Conservation (phyloP, 2,329 filamentous ascomycete species). For the Cytospora leucostoma region DNA sequence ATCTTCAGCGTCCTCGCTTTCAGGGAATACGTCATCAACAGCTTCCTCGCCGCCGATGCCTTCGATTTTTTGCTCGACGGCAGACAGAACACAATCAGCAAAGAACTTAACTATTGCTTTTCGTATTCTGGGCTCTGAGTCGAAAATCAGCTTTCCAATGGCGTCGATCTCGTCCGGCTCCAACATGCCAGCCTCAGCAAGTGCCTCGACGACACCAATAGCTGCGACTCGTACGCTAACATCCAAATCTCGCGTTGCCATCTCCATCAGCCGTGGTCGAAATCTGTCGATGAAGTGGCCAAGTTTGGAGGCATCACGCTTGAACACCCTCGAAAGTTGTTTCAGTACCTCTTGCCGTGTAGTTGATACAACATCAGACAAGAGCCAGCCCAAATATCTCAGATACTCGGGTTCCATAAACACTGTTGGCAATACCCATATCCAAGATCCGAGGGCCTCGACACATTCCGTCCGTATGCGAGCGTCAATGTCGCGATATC, state of each 20-base stretch:
- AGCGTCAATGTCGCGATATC: constrained; percentile 91
- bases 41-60: constrained; percentile 79
- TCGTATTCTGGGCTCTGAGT: constrained; percentile 79
- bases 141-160: constrained; percentile 85
- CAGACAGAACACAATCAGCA: constrained; percentile 79
- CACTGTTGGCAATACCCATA: constrained; percentile 76
- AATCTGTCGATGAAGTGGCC: constrained; percentile 94
- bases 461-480: constrained; percentile 88
- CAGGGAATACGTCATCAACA: constrained; percentile 72
- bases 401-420: constrained; percentile 92
- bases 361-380: constrained; percentile 75
- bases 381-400: constrained; percentile 91
- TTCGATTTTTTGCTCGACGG: constrained; percentile 77
- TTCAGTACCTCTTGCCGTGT: constrained; percentile 85
- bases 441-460: constrained; percentile 85
- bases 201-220: constrained; percentile 77
- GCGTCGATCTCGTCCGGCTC: constrained; percentile 90
- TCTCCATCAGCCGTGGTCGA: constrained; percentile 83
- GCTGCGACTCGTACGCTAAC: constrained; percentile 75
- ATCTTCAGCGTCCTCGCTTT: constrained; percentile 72
- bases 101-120: constrained; percentile 92
- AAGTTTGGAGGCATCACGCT: constrained; percentile 77
- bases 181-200: constrained; percentile 82
- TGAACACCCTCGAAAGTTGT: constrained; percentile 79
- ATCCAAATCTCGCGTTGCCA: constrained; percentile 85